Percentiles rank a stretch among this genome's conserved stretches.
phyloP scores from a whole-genome alignment of 345 rosid species.

The Citropsis articulata region DNA sequence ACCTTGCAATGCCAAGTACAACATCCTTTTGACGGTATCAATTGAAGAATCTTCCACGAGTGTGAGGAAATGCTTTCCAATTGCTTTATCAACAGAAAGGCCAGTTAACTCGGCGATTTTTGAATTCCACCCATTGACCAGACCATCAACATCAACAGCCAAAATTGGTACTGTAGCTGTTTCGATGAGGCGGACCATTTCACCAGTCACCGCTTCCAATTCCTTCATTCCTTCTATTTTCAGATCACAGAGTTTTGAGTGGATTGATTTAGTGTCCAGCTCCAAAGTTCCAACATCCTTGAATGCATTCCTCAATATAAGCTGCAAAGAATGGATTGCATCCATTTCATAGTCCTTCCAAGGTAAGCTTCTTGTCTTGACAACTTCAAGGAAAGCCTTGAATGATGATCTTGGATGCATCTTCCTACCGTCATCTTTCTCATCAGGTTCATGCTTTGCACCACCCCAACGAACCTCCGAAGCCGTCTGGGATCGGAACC shows the following conservation, averaged over 20 bases:
- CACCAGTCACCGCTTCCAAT: constrained; percentile 91
- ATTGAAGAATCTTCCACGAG: constrained; percentile 83
- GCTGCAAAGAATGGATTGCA: constrained; percentile 95
- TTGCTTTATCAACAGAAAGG: constrained; percentile 77
- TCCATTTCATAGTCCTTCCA: constrained; percentile 99
- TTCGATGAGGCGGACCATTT: constrained; percentile 94
- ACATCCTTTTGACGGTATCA: constrained; percentile 58
- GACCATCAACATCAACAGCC: constrained; percentile 87
- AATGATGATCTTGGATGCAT: constrained; percentile 98
- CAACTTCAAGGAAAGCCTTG: constrained; percentile 92
- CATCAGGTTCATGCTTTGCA: constrained; percentile 78
- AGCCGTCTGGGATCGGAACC: constrained; percentile 93
- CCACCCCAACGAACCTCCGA: constrained; percentile 95
- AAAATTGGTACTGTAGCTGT: constrained; percentile 89
- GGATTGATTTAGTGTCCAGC: constrained; percentile 42
- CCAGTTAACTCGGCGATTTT: constrained; percentile 87
- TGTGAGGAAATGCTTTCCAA: constrained; percentile 77
- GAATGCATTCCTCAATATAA: constrained; percentile 77
- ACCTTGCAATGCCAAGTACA: constrained; percentile 81
- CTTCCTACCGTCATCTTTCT: constrained; percentile 71
- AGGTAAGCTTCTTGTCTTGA: constrained; percentile 78
- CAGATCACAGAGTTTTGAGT: constrained; percentile 68
- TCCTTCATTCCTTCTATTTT: constrained; percentile 80
- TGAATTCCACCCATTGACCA: constrained; percentile 90
- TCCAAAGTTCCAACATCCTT: constrained; percentile 54